These are phyloP conservation scores for Olyra latifolia DNA, from an alignment of 176 grass and related monocot genomes.

Conservation along the genomic window DNA sequence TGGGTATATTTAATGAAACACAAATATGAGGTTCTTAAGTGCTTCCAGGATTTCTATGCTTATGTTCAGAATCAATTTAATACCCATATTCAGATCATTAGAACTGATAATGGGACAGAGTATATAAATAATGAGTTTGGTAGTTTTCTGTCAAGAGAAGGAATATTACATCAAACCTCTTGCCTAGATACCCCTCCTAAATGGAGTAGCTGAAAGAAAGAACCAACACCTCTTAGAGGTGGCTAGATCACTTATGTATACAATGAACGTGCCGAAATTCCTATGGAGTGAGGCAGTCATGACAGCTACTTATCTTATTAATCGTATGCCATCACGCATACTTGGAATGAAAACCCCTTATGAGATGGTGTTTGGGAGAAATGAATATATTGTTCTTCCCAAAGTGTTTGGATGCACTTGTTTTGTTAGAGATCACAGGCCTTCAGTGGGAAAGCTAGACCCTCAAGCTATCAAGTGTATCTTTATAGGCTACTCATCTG, in stretches of 20 bases:
- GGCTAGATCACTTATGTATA: not conserved
- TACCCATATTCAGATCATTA: not conserved
- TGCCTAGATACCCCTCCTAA: not conserved
- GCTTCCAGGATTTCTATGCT: not conserved
- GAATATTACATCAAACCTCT: not conserved
- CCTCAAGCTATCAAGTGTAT: too few relatives aligned
- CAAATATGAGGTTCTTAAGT: not conserved
- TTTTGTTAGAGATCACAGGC: too few relatives aligned
- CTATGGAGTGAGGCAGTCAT: too few relatives aligned
- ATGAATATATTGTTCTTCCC: too few relatives aligned
- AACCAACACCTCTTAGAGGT: not conserved
- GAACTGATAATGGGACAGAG: not conserved
- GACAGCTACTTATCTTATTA: too few relatives aligned
- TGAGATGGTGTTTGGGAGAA: too few relatives aligned
- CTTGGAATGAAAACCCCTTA: too few relatives aligned
- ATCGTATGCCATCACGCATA: too few relatives aligned
- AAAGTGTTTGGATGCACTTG: too few relatives aligned
- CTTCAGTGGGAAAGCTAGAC: too few relatives aligned
- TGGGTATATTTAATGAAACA: not conserved
- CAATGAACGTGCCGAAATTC: too few relatives aligned
- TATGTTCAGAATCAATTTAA: not conserved
- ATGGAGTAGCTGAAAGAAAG: not conserved
- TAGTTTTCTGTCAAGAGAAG: not conserved
- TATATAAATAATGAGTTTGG: not conserved
- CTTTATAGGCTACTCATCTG: too few relatives aligned